Base-by-base conservation (phyloP, 768 basidiomycete species). In the Boletus sp. region DNA sequence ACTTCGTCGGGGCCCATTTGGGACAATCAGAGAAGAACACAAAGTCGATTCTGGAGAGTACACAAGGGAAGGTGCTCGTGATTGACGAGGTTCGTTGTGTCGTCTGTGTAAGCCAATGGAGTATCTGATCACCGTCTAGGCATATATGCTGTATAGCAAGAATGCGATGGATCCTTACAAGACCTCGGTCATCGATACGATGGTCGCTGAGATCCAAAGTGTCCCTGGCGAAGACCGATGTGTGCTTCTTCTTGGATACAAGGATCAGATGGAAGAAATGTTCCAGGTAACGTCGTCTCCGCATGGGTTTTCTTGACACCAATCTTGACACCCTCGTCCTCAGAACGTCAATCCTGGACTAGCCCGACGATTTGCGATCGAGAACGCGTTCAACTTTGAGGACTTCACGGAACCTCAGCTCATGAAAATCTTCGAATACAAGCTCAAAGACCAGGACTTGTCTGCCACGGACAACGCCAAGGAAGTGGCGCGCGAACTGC, bases 291-390 rank as follows among this genome's bases (percentile, higher is more conserved):
- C 67, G 20, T 37, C 7, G 12, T 32, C 50, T 4, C 12, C 35
- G 3, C n/a, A 12, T 15, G 1, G 15, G 8, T 18, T 24, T 7
- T 47, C n/a, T 30, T 30, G 2, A 1, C 5, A 12, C 28, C 3
- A 3, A 17, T 17, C 9, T 20, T 55, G 24, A 54, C 50, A 53
- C n/a, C 14, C 47, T 28, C 18, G 14, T 12, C 37, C 36, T 3
- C 44, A 89, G 87, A 84, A 88, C 54, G 87, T 89, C 50, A 89
- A 89, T 64, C 83, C 86, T 4, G 87, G 87, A 12, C 73, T 89
- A 7, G 71, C 81, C 6, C 79, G 87, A 10, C 83, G 88, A 3
- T 89, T 89, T 63, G 78, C 79, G 17, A 83, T 89, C 30, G 88
- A 89, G 55, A 76, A 86, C 45, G 83, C 87, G 0, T 89, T 89